phyloP scores from a whole-genome alignment of 225 moss, liverwort and hornwort species.

The Ulota crispa region DNA sequence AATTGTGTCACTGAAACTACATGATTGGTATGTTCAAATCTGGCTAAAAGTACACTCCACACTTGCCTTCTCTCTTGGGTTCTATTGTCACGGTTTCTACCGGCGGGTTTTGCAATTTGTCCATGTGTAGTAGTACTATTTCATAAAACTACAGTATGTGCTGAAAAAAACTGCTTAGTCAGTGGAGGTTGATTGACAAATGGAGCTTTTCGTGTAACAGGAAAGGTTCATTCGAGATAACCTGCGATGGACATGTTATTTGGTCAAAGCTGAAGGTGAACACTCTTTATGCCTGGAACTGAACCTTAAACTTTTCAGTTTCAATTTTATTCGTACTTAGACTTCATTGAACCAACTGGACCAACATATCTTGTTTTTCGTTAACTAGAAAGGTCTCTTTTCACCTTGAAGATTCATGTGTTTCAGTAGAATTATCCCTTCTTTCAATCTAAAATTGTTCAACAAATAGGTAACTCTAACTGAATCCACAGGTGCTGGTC shows the following conservation, averaged over 20 bases:
- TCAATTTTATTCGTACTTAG: background rate
- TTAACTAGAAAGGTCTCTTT: background rate
- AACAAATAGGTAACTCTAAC: background rate
- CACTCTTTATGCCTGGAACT: background rate
- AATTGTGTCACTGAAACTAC: too few relatives aligned
- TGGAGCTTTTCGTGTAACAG: slow-evolving; percentile 39
- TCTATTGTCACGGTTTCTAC: too few relatives aligned
- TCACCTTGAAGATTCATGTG: background rate
- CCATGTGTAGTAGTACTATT: background rate
- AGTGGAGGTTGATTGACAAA: slow-evolving; percentile 15
- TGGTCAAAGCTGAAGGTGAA: slow-evolving; percentile 87
- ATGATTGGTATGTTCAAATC: too few relatives aligned
- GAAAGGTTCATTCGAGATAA: slow-evolving; percentile 86
- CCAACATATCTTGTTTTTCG: background rate
- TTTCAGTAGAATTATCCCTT: background rate
- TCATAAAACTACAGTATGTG: background rate
- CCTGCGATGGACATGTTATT: slow-evolving; percentile 62
- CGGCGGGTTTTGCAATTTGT: too few relatives aligned
- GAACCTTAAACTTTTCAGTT: background rate
- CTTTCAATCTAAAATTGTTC: background rate
- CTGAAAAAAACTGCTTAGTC: background rate
- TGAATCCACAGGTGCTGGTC: background rate
- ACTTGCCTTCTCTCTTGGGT: too few relatives aligned
- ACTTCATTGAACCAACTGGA: background rate
- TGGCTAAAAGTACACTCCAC: too few relatives aligned